Conservation (phyloP, 139 green algal genomes). For the Marvania coccoides region DNA sequence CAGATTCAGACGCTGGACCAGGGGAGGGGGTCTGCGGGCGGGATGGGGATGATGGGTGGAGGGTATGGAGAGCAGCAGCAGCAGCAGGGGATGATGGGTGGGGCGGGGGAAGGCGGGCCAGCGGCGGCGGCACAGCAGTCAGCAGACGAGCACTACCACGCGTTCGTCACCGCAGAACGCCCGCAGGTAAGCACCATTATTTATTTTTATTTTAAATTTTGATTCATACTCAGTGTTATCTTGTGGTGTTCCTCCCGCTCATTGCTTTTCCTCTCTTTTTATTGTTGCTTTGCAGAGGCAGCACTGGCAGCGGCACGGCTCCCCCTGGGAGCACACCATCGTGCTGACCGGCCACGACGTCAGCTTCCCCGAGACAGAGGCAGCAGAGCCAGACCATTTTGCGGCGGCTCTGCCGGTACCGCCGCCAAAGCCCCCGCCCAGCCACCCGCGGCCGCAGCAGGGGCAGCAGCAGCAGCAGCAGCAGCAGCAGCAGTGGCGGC, state of each 20-base stretch:
- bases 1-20: constrained; percentile 19
- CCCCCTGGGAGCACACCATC: constrained; percentile 24
- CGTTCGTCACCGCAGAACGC: constrained; percentile 28
- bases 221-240: neutral
- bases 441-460: constrained; percentile 1
- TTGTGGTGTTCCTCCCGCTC: neutral
- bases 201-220: neutral
- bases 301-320: constrained; percentile 12
- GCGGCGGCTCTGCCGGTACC: neutral
- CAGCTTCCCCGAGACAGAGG: constrained; percentile 5
- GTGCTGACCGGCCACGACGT: constrained; percentile 19
- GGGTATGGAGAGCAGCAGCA: neutral
- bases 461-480: constrained; percentile 3
- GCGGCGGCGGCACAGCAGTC: neutral
- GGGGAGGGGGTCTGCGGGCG: neutral
- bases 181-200: neutral
- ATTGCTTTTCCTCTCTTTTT: no score
- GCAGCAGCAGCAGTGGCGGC: neutral
- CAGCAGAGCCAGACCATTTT: neutral
- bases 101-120: neutral
- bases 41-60: neutral
- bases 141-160: constrained; percentile 11
- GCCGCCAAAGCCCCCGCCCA: neutral
- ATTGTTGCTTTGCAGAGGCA: neutral
- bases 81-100: neutral